Evolutionary conservation across 75 land plant species (phyloP), one percentile per base, ranked within the genome.

Genomic region (Cunninghamia lanceolata): DNA sequence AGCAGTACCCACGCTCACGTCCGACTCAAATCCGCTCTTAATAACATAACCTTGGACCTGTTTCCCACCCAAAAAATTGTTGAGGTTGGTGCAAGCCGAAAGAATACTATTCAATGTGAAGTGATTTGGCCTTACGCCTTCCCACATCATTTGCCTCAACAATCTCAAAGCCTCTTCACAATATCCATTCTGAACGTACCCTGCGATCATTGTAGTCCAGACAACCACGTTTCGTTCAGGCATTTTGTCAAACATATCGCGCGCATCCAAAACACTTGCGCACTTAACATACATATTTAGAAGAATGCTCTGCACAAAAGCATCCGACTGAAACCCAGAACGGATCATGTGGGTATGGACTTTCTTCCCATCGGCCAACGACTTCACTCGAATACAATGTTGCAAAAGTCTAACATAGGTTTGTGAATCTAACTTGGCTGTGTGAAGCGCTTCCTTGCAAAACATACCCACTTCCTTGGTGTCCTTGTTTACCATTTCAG

Each of bases 151-250:
- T 54, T 77, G 15, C 16, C 83, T 79, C 86, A 87, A 92, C 15
- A 87, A 46, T 43, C 87, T 83, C 52, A 92, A 15, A 28, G 94
- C 95, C 73, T 83, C 85, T 2, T 30, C 40, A 43, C 88, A 85
- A 74, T 90, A 88, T 42, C 91, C 93, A 87, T 90, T 87, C 35
- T 93, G 93, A 2, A 87, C 91, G 81, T 86, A 87, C 11, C 94
- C 95, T 54, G 86, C 87, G 19, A 93, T 91, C 6, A 94, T 39
- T 36, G 95, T 91, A 88, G 90, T 94, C 91, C 93, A 93, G 19
- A 89, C 84, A 63, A 73, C 88, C 7, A 90, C 89, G 19, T 88
- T 84, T 87, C 86, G 90, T 4, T n/a, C 63, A 9, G 81, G 56
- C 14, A 91, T 86, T 17, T 80, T 71, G 59, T 87, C 50, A 82